Evolutionary conservation across 352 stramenopile species (phyloP), one percentile per base, ranked within the genome.

Genomic region (Peronospora belbahrii): DNA sequence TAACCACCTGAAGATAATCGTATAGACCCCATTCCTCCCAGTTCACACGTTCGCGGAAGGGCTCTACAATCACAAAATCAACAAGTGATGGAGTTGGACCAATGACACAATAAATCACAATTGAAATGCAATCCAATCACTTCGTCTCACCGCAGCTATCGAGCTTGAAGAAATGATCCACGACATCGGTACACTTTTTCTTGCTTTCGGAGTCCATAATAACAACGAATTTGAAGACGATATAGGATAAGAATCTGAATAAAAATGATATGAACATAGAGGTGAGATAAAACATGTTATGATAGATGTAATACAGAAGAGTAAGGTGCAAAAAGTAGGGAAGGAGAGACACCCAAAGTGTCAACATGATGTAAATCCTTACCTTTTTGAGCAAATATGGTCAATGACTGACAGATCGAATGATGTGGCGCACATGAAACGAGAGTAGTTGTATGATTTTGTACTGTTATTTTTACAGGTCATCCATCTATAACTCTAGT

Each of bases 1-100:
- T 97, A 25, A 97, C 79, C 37, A 95, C 70, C 51, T 93, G 69
- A 28, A 93, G 58, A 66, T 97, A 97, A 70, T 96, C 86, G 41
- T 89, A 85, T 10, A 97, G 70, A 6, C 77, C 80, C 80, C 78
- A 93, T 50, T 93, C 81, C 49, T 93, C 81, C 81, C 81, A 93
- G 63, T 93, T 93, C 43, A 93, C 81, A 50, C 81, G 81, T 67
- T 93, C 78, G 17, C 69, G 79, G 47, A 93, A 93, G 1, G 81
- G 70, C 48, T 90, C 81, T 89, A 42, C n/a, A 44, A 24, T 8
- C n/a, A 49, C 19, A 31, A 0, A 25, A 42, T 4, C 9, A 50
- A 42, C 1, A 22, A 32, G 23, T 4, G 10, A 49, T 10, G 55
- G 19, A 2, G 22, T 14, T 50, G 8, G 7, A 35, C 2, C 32